These are phyloP conservation scores for Orobanche coerulescens DNA, from an alignment of 257 asterid species.

Conservation along the genomic window DNA sequence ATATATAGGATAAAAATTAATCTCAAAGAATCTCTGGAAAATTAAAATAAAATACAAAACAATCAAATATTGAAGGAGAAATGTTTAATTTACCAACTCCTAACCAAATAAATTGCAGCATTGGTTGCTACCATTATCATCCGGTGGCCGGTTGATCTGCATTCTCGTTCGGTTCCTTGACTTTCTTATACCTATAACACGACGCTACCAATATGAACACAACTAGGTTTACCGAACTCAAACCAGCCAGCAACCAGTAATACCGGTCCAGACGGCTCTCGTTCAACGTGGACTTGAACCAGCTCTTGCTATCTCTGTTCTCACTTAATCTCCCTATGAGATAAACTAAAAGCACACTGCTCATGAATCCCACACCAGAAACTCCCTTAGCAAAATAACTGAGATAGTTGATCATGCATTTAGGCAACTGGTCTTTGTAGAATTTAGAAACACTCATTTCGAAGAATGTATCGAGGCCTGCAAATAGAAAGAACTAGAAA, in stretches of 20 bases:
- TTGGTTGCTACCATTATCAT: no score
- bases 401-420: constrained; percentile 23
- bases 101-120: no score
- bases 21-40: no score
- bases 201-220: constrained; percentile 25
- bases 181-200: no score
- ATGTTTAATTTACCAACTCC: no score
- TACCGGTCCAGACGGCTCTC: constrained; percentile 45
- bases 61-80: no score
- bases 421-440: constrained; percentile 25
- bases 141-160: no score
- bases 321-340: constrained; percentile 29
- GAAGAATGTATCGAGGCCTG: constrained; percentile 33
- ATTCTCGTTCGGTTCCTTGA: no score
- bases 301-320: constrained; percentile 23
- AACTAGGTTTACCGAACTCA: constrained; percentile 31
- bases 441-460: constrained; percentile 26
- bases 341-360: constrained; percentile 34
- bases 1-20: no score
- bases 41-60: no score
- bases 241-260: constrained; percentile 43
- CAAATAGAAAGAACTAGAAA: constrained; percentile 39
- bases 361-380: constrained; percentile 39
- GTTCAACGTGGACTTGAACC: constrained; percentile 43
- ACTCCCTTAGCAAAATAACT: constrained; percentile 20